Evolutionary conservation across 257 asterid genomes (phyloP), one percentile per base, ranked within the genome.

Genomic region (Buddleja alternifolia): DNA sequence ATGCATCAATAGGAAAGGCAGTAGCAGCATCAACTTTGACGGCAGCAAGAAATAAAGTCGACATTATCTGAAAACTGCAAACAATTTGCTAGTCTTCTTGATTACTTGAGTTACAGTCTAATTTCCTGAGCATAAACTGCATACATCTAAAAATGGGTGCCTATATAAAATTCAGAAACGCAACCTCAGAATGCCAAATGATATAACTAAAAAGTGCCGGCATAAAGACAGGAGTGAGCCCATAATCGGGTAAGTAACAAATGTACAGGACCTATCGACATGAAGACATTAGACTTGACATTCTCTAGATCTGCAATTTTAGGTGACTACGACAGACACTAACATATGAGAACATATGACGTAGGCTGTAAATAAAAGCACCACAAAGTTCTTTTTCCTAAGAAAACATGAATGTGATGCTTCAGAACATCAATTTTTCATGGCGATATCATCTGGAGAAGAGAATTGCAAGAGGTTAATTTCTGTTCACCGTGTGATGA

Each of bases 111-210:
- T 16, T 8, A 50, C 17, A 14, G 19, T 47, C 50, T 1, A 63
- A 54, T 19, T 60, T 25, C 55, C 25, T 54, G 63, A 58, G 72
- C 63, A 64, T 40, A 53, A 75, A 34, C 60, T 29, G 63, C 46
- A 20, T 16, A 29, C 36, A 50, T 21, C 48, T 12, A 36, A 42
- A 50, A 50, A 57, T 50, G 48, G 14, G 32, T 25, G 40, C 47
- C 69, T 48, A 41, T 41, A 52, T 37, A 63, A 53, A 44, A 42
- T 20, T 55, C 29, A 56, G 34, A 16, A 54, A 20, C 37, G 55
- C 15, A 29, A 46, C 32, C 41, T 59, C 66, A 37, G 55, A 69
- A 10, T 39, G 40, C 40, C 64, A 29, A 10, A 48, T 46, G 62
- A 42, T 44, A 8, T 36, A 61, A 63, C 34, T 11, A 45, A 36